Conservation (phyloP, 306 rosid species). For the Cotoneaster glaucophyllus region DNA sequence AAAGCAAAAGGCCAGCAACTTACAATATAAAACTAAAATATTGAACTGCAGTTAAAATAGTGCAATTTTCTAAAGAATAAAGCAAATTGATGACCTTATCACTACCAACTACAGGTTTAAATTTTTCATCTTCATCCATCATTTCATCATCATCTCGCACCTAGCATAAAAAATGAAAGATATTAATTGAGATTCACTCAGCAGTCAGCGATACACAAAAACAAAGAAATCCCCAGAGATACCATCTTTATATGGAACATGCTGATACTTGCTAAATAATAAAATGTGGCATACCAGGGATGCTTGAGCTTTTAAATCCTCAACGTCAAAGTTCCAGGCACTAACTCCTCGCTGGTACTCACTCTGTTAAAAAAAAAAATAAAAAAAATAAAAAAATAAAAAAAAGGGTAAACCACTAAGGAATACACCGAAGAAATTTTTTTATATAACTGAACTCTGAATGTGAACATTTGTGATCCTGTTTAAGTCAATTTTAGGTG, state of each 20-base stretch:
- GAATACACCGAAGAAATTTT: not conserved
- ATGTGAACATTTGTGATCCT: not conserved
- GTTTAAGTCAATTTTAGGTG: not conserved
- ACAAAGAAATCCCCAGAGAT: not conserved
- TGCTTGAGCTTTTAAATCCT: constrained; percentile 96
- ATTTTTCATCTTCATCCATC: constrained; percentile 63
- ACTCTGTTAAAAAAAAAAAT: constrained; percentile 35
- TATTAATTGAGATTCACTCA: constrained; percentile 12
- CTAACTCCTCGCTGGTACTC: constrained; percentile 99
- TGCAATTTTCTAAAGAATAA: not conserved
- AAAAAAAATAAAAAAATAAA: not conserved
- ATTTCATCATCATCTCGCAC: constrained; percentile 64
- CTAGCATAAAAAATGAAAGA: constrained; percentile 30
- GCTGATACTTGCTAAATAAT: not conserved
- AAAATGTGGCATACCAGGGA: constrained; percentile 55
- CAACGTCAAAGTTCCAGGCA: constrained; percentile 95
- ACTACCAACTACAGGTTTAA: constrained; percentile 17
- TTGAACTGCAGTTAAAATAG: not conserved
- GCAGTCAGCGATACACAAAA: not conserved
- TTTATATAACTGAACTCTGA: not conserved
- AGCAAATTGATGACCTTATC: constrained; percentile 26
- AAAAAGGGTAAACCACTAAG: not conserved
- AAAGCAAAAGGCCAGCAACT: not conserved
- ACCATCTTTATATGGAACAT: not conserved
- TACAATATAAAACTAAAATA: not conserved